Conservation (phyloP, 495 filamentous ascomycete genomes). For the Copromyces sp. region DNA sequence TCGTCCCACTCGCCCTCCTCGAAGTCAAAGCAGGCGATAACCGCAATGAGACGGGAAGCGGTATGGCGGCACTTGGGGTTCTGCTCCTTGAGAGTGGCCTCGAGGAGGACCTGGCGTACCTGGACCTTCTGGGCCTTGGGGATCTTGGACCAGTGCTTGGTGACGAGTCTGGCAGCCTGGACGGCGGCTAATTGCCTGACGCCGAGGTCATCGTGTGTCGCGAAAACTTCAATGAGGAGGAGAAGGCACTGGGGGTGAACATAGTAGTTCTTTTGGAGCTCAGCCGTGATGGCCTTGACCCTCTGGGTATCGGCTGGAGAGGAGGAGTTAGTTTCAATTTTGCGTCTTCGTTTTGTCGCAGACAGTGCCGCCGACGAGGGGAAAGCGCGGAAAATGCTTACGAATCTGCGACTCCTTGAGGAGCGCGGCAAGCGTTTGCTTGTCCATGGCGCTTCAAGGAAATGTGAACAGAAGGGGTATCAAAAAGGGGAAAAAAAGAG, state of each 20-base stretch:
- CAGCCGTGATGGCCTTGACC: conserved; percentile 82
- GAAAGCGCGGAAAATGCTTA: conserved; percentile 34
- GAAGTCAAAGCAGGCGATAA: conserved; percentile 77
- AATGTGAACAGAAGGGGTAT: conserved; percentile 19
- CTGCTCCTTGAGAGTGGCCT: conserved; percentile 69
- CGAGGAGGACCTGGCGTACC: conserved; percentile 70
- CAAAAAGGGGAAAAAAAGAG: conserved; percentile 8
- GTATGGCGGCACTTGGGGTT: conserved; percentile 70
- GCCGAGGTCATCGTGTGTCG: conserved; percentile 56
- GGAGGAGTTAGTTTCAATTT: neutral
- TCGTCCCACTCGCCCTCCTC: conserved; percentile 80
- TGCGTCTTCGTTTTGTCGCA: conserved; percentile 1
- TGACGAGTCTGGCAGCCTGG: conserved; percentile 68
- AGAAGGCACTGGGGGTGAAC: conserved; percentile 71
- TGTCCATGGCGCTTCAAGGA: conserved; percentile 47
- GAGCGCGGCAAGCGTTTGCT: conserved; percentile 62
- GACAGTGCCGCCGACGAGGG: conserved; percentile 11
- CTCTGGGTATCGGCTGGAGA: conserved; percentile 59
- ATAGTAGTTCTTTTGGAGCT: conserved; percentile 86
- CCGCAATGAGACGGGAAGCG: conserved; percentile 75
- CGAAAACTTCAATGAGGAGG: conserved; percentile 74
- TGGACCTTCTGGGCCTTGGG: conserved; percentile 50
- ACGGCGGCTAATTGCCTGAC: conserved; percentile 85
- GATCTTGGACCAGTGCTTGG: conserved; percentile 76
- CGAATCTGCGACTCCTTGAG: conserved; percentile 66